These are phyloP conservation scores for Ophiostoma sp. DNA, from an alignment of 2,329 filamentous ascomycete genomes.

Conservation along the genomic window DNA sequence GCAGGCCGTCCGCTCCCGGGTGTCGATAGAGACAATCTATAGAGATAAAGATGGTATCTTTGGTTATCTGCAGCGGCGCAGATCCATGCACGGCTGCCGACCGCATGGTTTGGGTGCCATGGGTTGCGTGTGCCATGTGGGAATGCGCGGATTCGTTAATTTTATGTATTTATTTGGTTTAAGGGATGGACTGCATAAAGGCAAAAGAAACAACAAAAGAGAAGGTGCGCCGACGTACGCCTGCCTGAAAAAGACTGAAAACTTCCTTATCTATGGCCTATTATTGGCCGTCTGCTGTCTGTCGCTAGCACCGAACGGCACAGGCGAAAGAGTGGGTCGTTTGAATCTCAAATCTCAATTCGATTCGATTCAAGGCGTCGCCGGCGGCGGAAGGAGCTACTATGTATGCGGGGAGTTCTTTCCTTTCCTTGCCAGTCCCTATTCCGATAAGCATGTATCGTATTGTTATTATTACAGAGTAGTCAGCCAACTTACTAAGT, in stretches of 20 bases:
- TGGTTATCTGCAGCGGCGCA: background rate
- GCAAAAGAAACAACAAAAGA: background rate
- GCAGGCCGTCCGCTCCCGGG: background rate
- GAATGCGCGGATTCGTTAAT: background rate
- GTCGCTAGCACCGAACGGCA: background rate
- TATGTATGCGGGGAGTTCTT: background rate
- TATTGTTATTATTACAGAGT: no score
- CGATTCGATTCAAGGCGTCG: background rate
- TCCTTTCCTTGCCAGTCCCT: background rate
- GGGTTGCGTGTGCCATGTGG: background rate
- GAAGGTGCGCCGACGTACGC: background rate
- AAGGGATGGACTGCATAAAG: background rate
- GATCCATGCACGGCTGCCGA: background rate
- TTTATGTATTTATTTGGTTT: background rate
- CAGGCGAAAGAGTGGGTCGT: background rate
- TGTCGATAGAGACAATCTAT: background rate
- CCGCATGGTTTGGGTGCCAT: background rate
- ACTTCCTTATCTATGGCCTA: background rate
- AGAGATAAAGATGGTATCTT: background rate
- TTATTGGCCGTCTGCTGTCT: background rate
- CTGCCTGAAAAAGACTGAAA: background rate
- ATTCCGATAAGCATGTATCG: background rate
- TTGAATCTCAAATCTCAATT: background rate
- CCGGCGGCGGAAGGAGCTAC: background rate
- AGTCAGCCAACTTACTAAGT: constrained; percentile 11